phyloP scores from a whole-genome alignment of 176 grass and related monocot species.

The Areca catechu region DNA sequence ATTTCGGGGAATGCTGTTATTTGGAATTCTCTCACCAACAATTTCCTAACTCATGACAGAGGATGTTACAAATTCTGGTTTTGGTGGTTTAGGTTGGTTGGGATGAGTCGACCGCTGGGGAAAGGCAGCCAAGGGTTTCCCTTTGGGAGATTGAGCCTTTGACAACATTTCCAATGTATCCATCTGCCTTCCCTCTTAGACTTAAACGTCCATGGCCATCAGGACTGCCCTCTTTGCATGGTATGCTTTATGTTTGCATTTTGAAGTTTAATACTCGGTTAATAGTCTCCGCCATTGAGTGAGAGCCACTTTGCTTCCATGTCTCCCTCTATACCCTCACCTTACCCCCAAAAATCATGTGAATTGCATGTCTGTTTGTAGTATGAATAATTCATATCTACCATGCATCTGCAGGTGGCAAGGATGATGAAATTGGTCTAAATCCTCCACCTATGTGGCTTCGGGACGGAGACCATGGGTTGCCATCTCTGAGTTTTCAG shows the following conservation, averaged over 20 bases:
- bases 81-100: slow-evolving; percentile 26
- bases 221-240: not conserved
- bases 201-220: slow-evolving; percentile 1
- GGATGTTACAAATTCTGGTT: slow-evolving; percentile 3
- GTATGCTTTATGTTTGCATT: slow-evolving; percentile 34
- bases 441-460: slow-evolving; percentile 67
- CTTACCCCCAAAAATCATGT: too few relatives aligned
- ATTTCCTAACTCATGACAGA: not conserved
- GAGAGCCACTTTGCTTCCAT: not conserved
- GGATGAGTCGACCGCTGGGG: not conserved
- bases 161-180: slow-evolving; percentile 9
- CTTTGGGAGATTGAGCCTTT: slow-evolving; percentile 10
- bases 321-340: too few relatives aligned
- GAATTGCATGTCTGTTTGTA: too few relatives aligned
- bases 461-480: slow-evolving; percentile 53
- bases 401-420: slow-evolving; percentile 37
- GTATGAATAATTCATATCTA: too few relatives aligned
- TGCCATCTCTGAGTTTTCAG: slow-evolving; percentile 73
- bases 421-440: slow-evolving; percentile 54
- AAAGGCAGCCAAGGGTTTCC: slow-evolving; percentile 2
- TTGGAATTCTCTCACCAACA: not conserved
- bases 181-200: slow-evolving; percentile 1
- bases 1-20: not conserved
- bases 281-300: slow-evolving; percentile 2
- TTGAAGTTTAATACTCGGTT: not conserved